A percentile compares a stretch with the other conserved stretches of the same genome.
Conservation (phyloP, 176 grass and related monocot genomes). For the Elaeis guineensis region DNA sequence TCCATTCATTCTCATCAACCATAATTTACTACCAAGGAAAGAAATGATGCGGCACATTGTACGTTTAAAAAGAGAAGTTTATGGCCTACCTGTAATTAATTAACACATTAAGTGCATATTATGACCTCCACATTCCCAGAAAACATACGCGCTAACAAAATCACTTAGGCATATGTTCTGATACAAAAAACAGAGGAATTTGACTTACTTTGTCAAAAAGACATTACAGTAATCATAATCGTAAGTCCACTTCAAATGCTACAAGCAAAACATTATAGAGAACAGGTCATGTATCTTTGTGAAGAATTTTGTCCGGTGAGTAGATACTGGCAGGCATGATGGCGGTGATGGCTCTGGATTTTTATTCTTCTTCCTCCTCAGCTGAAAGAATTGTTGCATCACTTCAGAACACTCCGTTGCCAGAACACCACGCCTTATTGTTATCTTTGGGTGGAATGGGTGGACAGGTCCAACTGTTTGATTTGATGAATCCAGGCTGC, state of each 20-base stretch:
- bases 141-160: too few relatives aligned
- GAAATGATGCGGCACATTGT: too few relatives aligned
- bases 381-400: constrained; percentile 81
- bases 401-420: constrained; percentile 63
- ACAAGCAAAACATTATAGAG: constrained; percentile 61
- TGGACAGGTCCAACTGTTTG: constrained; percentile 51
- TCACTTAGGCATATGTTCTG: too few relatives aligned
- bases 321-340: constrained; percentile 22
- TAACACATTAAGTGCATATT: too few relatives aligned
- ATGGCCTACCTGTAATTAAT: too few relatives aligned
- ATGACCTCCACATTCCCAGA: too few relatives aligned
- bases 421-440: constrained; percentile 59
- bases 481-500: constrained; percentile 35
- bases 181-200: too few relatives aligned
- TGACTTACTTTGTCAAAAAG: too few relatives aligned
- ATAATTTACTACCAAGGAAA: too few relatives aligned
- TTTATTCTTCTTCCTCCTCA: constrained; percentile 72
- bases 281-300: constrained; percentile 67
- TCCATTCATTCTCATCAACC: too few relatives aligned
- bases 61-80: too few relatives aligned
- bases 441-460: constrained; percentile 87
- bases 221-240: too few relatives aligned
- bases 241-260: not conserved
- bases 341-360: constrained; percentile 33
- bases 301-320: constrained; percentile 81